Conservation (phyloP, 441 rosid species). For the Populus hybrid region DNA sequence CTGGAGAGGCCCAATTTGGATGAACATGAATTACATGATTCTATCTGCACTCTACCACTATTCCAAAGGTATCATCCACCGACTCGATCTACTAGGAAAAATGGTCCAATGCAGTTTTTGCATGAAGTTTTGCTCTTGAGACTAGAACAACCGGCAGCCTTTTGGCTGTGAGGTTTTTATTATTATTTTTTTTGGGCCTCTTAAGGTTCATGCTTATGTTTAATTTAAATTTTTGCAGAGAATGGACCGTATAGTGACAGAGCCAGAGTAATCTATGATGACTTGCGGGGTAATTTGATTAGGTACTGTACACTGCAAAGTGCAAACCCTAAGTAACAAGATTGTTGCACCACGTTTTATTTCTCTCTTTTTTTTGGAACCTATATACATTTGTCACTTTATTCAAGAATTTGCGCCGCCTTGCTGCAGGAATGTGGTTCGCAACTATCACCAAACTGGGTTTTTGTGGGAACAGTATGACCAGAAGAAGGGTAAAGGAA, state of each 20-base stretch:
- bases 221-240: slow-evolving; percentile 45
- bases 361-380: background rate
- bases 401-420: slow-evolving; percentile 3
- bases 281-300: slow-evolving; percentile 73
- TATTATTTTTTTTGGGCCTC: background rate
- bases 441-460: slow-evolving; percentile 73
- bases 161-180: background rate
- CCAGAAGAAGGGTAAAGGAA: slow-evolving; percentile 75
- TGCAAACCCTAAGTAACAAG: background rate
- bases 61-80: slow-evolving; percentile 52
- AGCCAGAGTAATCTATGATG: slow-evolving; percentile 56
- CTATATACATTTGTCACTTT: background rate
- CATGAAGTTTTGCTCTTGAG: too few species aligned
- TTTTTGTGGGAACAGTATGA: slow-evolving; percentile 98
- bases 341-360: background rate
- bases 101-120: background rate
- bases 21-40: slow-evolving; percentile 92
- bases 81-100: background rate
- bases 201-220: background rate
- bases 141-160: too few species aligned
- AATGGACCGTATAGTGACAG: slow-evolving; percentile 76
- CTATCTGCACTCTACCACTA: slow-evolving; percentile 88
- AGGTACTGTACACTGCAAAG: slow-evolving; percentile 38
- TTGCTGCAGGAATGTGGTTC: slow-evolving; percentile 72
- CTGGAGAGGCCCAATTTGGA: slow-evolving; percentile 99